These are phyloP conservation scores for Lagerstroemia speciosa DNA, from an alignment of 345 rosid genomes.

Conservation along the genomic window DNA sequence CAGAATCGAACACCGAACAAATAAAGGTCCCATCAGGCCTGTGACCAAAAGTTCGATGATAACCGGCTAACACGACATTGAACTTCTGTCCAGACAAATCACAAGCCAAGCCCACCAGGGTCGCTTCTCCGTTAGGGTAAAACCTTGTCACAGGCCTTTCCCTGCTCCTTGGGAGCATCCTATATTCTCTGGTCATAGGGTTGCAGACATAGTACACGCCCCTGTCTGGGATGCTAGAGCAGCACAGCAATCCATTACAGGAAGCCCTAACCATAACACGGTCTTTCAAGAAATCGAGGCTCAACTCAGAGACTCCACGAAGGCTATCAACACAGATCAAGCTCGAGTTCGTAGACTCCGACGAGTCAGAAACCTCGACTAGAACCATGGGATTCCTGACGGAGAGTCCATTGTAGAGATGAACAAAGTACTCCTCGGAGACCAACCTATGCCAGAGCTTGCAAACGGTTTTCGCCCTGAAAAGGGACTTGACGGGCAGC, in stretches of 20 bases:
- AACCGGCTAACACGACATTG: conserved; percentile 68
- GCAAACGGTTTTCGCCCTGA: conserved; percentile 62
- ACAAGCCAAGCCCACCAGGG: conserved; percentile 72
- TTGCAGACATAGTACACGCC: conserved; percentile 78
- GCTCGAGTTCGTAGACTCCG: conserved; percentile 32
- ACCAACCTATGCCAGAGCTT: conserved; percentile 59
- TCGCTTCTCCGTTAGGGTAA: conserved; percentile 77
- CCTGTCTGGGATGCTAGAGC: conserved; percentile 74
- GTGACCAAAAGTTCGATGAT: conserved; percentile 72
- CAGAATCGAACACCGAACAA: conserved; percentile 75
- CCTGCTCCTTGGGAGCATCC: conserved; percentile 52
- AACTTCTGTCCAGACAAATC: conserved; percentile 34
- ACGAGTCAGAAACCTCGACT: conserved; percentile 50
- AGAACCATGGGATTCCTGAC: conserved; percentile 40
- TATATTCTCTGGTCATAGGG: conserved; percentile 68
- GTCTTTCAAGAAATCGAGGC: conserved; percentile 59
- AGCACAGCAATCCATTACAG: conserved; percentile 78
- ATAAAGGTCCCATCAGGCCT: conserved; percentile 71
- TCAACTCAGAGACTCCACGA: conserved; percentile 62
- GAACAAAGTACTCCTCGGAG: conserved; percentile 48
- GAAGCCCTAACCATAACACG: conserved; percentile 76
- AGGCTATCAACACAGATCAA: conserved; percentile 53
- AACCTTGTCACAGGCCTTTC: conserved; percentile 67
- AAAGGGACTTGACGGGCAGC: conserved; percentile 64
- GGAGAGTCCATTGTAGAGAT: conserved; percentile 45